Evolutionary conservation across 768 basidiomycete genomes (phyloP).

Genomic region (Coprinopsis marcescibilis): DNA sequence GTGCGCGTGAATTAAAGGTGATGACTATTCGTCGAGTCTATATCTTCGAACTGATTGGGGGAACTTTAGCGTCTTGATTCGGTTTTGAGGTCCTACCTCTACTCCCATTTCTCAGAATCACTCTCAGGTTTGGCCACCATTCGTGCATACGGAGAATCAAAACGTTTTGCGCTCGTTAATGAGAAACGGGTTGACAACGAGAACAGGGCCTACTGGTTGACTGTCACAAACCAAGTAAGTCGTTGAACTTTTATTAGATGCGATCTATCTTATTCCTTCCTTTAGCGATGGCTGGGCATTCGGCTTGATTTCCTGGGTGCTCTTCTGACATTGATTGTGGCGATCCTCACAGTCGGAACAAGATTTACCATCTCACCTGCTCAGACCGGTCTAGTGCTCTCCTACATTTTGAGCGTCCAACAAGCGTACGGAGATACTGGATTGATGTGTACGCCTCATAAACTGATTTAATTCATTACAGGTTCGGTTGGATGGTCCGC

Average conservation of each 20-base stretch:
- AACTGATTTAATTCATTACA: conserved; percentile 22
- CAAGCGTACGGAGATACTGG: conserved; percentile 38
- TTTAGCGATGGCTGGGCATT: conserved; percentile 78
- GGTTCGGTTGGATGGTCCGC: conserved; percentile 72
- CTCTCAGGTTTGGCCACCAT: conserved; percentile 84
- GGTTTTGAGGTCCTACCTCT: conserved; percentile 79
- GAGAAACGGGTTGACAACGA: conserved; percentile 73
- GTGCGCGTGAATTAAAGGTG: conserved; percentile 83
- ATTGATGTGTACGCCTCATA: neutral
- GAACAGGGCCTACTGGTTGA: conserved; percentile 87
- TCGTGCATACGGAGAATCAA: conserved; percentile 76
- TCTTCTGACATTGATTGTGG: conserved; percentile 67
- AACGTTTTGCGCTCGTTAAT: conserved; percentile 75
- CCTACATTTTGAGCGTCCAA: conserved; percentile 77
- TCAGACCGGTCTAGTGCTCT: conserved; percentile 70
- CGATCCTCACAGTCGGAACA: conserved; percentile 71
- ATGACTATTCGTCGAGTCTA: no score
- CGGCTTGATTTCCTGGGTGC: conserved; percentile 83
- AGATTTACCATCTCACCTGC: conserved; percentile 73
- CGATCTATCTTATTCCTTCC: conserved; percentile 13
- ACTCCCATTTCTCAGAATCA: conserved; percentile 91
- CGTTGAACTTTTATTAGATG: neutral
- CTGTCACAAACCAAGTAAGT: conserved; percentile 69
- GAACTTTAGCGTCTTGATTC: conserved; percentile 76
- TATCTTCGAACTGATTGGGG: no score